Conservation (phyloP, 2,329 filamentous ascomycete species). For the Penicillium sclerotiorum region DNA sequence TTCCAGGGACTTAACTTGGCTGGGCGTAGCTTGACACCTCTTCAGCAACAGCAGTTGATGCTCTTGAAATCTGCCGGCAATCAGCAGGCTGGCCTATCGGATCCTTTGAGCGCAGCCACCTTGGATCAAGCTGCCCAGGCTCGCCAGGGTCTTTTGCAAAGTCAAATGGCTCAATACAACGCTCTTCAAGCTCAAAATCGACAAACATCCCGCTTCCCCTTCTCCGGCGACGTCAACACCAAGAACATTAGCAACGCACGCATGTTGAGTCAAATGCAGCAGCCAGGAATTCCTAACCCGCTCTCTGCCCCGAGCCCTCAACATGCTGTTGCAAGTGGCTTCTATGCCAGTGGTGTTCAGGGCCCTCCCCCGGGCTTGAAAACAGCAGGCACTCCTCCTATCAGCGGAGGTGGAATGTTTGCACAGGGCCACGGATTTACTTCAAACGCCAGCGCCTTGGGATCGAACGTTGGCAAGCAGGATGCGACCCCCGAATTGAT, state of each 20-base stretch:
- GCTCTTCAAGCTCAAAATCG: constrained; percentile 71
- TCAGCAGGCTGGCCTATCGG: constrained; percentile 61
- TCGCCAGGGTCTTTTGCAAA: constrained; percentile 49
- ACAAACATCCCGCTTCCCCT: constrained; percentile 85
- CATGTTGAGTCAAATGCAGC: constrained; percentile 54
- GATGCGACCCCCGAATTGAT: constrained; percentile 75
- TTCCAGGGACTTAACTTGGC: constrained; percentile 63
- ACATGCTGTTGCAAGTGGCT: constrained; percentile 61
- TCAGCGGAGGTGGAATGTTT: constrained; percentile 78
- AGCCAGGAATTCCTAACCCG: constrained; percentile 41
- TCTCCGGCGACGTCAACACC: constrained; percentile 68
- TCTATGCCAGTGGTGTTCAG: constrained; percentile 82
- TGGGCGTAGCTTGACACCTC: constrained; percentile 74
- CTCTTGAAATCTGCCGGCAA: constrained; percentile 62
- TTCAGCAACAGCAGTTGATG: constrained; percentile 74
- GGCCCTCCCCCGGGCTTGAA: constrained; percentile 94
- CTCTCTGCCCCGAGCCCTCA: constrained; percentile 42
- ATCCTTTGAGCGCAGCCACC: constrained; percentile 39
- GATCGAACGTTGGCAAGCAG: constrained; percentile 64
- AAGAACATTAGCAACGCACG: constrained; percentile 63
- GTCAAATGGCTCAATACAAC: constrained; percentile 52
- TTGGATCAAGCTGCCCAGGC: constrained; percentile 48
- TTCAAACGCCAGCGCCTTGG: constrained; percentile 62
- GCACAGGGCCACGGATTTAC: constrained; percentile 85
- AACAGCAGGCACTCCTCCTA: constrained; percentile 89